Base-by-base conservation (phyloP, 441 rosid genomes). In the Croton setiger region DNA sequence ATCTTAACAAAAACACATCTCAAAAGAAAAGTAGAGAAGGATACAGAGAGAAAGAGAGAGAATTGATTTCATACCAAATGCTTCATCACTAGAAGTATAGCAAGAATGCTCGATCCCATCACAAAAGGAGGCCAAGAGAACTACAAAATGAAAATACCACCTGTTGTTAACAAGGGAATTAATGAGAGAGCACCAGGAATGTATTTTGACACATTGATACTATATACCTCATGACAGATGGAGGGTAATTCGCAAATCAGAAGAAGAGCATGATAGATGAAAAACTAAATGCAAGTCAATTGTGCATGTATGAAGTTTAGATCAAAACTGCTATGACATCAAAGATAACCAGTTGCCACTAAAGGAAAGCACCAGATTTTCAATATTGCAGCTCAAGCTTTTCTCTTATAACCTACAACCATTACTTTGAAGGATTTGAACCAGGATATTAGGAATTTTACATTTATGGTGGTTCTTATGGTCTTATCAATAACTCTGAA, bases 91-190 rank as follows among this genome's bases (percentile, higher is more conserved):
- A 82, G 86, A 72, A 95, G 86, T 75, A 87, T 75, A 8, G 86
- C 85, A 66, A 95, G 97, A 76, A 91, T 87, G 77, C 75, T 48
- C 68, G 90, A 92, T 80, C 99, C 99, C 98, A 89, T 83, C 72
- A 92, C 84, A 81, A 95, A 95, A 70, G 99, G 99, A 63, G 96
- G 97, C 99, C 99, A 95, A 0, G 86, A 85, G 82, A 95, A 95
- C 99, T 92, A 79, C 94, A 89, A 88, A 85, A 87, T 59, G 74
- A 86, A 86, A 83, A 85, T 36, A 83, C 64, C 71, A 78, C 81
- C 85, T 82, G 85, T 76, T 72, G 84, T 83, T 80, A 82, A 78
- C 74, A 80, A 75, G 71, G 72, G 75, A 80, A 70, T 51, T 64
- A 64, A 79, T 82, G 81, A 79, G 87, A 60, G 64, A 76, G 64